phyloP scores from a whole-genome alignment of 108 stramenopile species.

The Seminavis robusta region DNA sequence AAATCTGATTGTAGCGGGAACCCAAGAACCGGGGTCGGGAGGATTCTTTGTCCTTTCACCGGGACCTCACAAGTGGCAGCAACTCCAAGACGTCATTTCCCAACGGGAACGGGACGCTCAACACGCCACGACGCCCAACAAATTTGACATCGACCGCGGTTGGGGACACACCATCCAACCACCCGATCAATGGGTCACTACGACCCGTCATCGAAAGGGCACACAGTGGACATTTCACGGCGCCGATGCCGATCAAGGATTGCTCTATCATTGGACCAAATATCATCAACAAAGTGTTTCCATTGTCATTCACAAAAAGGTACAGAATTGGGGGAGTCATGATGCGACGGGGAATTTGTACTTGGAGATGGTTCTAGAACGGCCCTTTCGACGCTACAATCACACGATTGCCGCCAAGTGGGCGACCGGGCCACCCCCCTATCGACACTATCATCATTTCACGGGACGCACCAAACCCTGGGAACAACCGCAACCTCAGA shows the following conservation, averaged over 20 bases:
- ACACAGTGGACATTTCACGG: conserved; percentile 43
- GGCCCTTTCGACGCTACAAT: too few species aligned
- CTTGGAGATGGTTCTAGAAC: too few species aligned
- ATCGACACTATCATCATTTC: conserved; percentile 40
- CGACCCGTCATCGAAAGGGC: too few species aligned
- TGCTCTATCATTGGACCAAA: conserved; percentile 48
- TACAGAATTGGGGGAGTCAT: conserved; percentile 13
- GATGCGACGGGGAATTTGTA: too few species aligned
- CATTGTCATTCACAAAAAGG: conserved; percentile 15
- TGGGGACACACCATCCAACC: conserved; percentile 10
- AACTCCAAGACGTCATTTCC: neutral
- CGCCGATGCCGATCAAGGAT: conserved; percentile 46
- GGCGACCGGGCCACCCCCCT: conserved; percentile 21
- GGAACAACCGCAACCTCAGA: too few species aligned
- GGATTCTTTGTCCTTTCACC: conserved; percentile 44
- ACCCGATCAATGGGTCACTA: neutral
- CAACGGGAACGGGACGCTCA: conserved; percentile 6
- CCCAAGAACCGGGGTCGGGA: conserved; percentile 34
- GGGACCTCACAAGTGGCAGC: conserved; percentile 1
- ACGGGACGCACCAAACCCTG: conserved; percentile 43
- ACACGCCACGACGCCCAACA: too few species aligned
- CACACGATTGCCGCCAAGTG: neutral
- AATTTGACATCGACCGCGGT: neutral
- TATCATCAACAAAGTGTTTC: conserved; percentile 36
- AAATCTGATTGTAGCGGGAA: conserved; percentile 33